Percentiles rank a stretch among this genome's conserved stretches.
phyloP scores from a whole-genome alignment of 2,329 filamentous ascomycete species.

The Neonectria coccinea region DNA sequence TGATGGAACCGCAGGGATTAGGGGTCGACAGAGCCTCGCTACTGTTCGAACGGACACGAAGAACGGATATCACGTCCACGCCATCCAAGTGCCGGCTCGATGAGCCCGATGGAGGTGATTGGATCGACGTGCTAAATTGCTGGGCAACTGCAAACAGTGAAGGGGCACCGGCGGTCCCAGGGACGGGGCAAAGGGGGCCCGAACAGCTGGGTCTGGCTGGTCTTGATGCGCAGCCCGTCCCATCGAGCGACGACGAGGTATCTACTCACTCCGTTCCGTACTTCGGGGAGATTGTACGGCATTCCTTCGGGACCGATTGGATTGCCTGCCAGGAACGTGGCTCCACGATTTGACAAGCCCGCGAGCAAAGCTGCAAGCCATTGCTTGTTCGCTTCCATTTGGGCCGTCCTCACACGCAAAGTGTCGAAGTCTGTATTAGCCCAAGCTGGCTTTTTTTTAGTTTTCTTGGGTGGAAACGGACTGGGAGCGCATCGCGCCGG shows the following conservation, averaged over 20 bases:
- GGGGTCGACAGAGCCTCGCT: slow-evolving; percentile 1
- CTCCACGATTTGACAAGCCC: slow-evolving; percentile 15
- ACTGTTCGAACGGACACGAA: neutral
- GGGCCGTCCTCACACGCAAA: neutral
- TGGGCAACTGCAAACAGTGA: slow-evolving; percentile 9
- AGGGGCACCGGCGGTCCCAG: slow-evolving; percentile 13
- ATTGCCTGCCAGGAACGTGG: slow-evolving; percentile 36
- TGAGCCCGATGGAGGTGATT: slow-evolving; percentile 13
- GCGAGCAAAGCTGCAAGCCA: slow-evolving; percentile 3
- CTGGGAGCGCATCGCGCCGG: slow-evolving; percentile 19
- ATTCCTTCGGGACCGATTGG: slow-evolving; percentile 38
- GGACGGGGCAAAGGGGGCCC: slow-evolving; percentile 28
- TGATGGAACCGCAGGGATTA: slow-evolving; percentile 21
- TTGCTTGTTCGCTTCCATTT: slow-evolving; percentile 6
- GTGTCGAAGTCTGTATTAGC: neutral
- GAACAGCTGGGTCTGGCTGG: slow-evolving; percentile 33
- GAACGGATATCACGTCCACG: slow-evolving; percentile 6
- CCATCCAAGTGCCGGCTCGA: slow-evolving; percentile 21
- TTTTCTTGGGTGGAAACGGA: neutral
- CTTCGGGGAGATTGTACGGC: slow-evolving; percentile 35
- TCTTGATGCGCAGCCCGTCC: slow-evolving; percentile 17
- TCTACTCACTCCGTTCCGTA: neutral
- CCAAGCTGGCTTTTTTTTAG: too few relatives aligned
- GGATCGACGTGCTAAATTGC: slow-evolving; percentile 19
- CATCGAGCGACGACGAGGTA: slow-evolving; percentile 21